A percentile compares a stretch with the other conserved stretches of the same genome.
Evolutionary conservation across 2,329 filamentous ascomycete species (phyloP).

Genomic region (Fusarium illudens): DNA sequence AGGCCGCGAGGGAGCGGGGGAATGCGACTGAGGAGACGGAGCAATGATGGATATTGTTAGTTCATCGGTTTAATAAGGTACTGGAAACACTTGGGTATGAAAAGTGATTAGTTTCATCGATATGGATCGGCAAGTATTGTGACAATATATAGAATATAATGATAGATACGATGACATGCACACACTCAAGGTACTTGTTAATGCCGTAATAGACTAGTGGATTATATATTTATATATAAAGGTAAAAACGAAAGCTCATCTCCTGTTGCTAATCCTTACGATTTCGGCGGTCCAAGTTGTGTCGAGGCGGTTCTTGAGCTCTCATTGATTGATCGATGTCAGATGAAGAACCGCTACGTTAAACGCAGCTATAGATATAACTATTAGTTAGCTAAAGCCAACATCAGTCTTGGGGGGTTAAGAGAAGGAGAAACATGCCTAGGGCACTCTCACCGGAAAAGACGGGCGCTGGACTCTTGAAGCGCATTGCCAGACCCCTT

Average conservation of each 20-base stretch:
- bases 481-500: not conserved
- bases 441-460: not conserved
- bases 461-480: not conserved
- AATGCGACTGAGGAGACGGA: not conserved
- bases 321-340: no score
- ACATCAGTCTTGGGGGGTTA: no score
- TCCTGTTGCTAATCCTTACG: no score
- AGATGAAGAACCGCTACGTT: no score
- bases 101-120: not conserved
- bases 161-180: not conserved
- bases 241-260: not conserved
- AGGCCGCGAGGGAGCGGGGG: conserved; percentile 42
- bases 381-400: not conserved
- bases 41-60: not conserved
- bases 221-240: not conserved
- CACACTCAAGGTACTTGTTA: not conserved
- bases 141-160: no score
- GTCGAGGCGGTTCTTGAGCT: not conserved
- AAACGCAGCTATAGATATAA: not conserved
- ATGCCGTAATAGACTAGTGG: not conserved
- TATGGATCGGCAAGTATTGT: not conserved
- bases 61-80: not conserved
- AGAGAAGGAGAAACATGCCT: not conserved
- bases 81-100: not conserved
- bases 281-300: not conserved